Conservation (phyloP, 768 basidiomycete species). For the Tylopilus sp. region DNA sequence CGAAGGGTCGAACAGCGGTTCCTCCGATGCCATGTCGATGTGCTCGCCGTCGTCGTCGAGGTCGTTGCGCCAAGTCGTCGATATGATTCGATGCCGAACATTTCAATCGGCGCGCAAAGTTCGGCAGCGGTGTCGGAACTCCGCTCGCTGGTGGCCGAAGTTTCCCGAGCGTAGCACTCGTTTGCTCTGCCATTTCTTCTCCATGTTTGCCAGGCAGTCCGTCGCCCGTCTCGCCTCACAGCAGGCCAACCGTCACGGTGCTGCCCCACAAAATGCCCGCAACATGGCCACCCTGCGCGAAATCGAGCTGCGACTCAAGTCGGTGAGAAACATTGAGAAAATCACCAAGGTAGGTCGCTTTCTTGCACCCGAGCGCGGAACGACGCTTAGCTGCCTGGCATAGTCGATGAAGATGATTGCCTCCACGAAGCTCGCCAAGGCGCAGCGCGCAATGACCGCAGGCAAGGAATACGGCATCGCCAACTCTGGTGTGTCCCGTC, state of each 20-base stretch:
- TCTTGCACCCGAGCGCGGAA: neutral
- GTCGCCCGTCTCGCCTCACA: slow-evolving; percentile 42
- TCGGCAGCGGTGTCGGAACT: slow-evolving; percentile 17
- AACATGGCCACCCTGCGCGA: slow-evolving; percentile 98
- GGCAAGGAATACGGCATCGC: slow-evolving; percentile 93
- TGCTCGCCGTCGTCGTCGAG: slow-evolving; percentile 17
- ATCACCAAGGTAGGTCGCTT: slow-evolving; percentile 82
- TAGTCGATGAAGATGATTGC: slow-evolving; percentile 99
- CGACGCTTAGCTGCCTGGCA: slow-evolving; percentile 6
- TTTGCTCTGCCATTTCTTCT: neutral
- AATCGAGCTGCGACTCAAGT: slow-evolving; percentile 94
- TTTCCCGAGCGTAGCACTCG: slow-evolving; percentile 21
- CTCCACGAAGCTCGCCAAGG: slow-evolving; percentile 93
- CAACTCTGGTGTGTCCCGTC: slow-evolving; percentile 63
- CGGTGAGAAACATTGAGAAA: slow-evolving; percentile 98
- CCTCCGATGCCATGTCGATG: slow-evolving; percentile 53
- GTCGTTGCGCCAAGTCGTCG: slow-evolving; percentile 6
- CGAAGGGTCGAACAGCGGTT: slow-evolving; percentile 80
- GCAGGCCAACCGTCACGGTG: slow-evolving; percentile 36
- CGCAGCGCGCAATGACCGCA: slow-evolving; percentile 86
- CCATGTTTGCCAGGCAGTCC: slow-evolving; percentile 51
- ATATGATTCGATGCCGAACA: slow-evolving; percentile 23
- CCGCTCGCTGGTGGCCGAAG: slow-evolving; percentile 35
- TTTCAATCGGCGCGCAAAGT: slow-evolving; percentile 22
- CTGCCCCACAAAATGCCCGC: slow-evolving; percentile 51